These are phyloP conservation scores for Diversispora epigaea DNA, from an alignment of 192 early-diverging fungal genomes.

Conservation along the genomic window DNA sequence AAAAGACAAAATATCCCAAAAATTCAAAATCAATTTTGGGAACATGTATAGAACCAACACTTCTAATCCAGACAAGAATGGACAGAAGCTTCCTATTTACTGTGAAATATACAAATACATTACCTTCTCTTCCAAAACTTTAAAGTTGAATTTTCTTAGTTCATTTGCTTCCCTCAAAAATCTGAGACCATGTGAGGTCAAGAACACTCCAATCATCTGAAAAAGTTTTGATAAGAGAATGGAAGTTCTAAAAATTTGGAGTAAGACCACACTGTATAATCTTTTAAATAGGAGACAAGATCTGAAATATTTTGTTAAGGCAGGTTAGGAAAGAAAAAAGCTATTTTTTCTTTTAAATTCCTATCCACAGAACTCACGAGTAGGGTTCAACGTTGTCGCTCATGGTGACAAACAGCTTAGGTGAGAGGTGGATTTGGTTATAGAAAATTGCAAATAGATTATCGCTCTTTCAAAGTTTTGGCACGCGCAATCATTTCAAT, in stretches of 20 bases:
- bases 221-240: slow-evolving; percentile 9
- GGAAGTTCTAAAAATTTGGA: slow-evolving; percentile 8
- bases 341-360: slow-evolving; percentile 21
- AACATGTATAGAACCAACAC: slow-evolving; percentile 24
- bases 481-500: too few species aligned
- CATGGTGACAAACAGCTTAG: too few species aligned
- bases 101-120: slow-evolving; percentile 13
- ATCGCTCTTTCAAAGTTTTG: too few species aligned
- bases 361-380: neutral
- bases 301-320: slow-evolving; percentile 4
- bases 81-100: slow-evolving; percentile 27
- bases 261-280: slow-evolving; percentile 17
- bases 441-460: too few species aligned
- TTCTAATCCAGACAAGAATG: slow-evolving; percentile 20
- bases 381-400: too few species aligned
- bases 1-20: too few species aligned
- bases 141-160: neutral
- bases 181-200: slow-evolving; percentile 24
- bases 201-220: slow-evolving; percentile 1
- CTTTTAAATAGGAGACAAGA: slow-evolving; percentile 16
- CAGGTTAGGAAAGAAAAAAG: slow-evolving; percentile 16
- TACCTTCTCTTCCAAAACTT: slow-evolving; percentile 5
- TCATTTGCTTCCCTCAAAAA: slow-evolving; percentile 22
- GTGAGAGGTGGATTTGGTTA: too few species aligned
- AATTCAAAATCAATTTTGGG: too few species aligned